Conservation (phyloP, 169 alveolate genomes). For the Plasmodium adleri region DNA sequence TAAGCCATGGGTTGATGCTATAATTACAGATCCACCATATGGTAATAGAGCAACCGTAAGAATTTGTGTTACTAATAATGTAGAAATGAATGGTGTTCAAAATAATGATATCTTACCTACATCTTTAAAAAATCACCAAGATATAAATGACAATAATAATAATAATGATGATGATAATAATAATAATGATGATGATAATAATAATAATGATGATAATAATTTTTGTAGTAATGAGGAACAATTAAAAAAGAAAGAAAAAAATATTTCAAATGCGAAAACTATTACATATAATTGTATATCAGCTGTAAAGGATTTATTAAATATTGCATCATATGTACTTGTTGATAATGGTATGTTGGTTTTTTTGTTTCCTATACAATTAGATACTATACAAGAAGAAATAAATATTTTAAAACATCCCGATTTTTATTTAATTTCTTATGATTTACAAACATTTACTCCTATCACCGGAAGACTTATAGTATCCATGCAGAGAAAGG, state of each 20-base stretch:
- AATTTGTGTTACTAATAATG: constrained; percentile 3
- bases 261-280: constrained; percentile 28
- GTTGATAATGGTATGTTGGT: constrained; percentile 88
- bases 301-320: constrained; percentile 76
- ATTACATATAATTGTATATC: constrained; percentile 35
- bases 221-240: neutral
- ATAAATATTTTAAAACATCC: constrained; percentile 54
- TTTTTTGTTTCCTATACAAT: constrained; percentile 85
- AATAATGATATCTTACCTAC: neutral
- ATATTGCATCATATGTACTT: constrained; percentile 79
- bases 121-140: neutral
- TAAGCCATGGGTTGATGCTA: constrained; percentile 95
- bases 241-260: constrained; percentile 10
- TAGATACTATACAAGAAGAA: constrained; percentile 69
- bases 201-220: neutral
- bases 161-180: neutral
- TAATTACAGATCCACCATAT: constrained; percentile 98
- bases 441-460: constrained; percentile 64
- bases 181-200: neutral
- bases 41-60: constrained; percentile 87
- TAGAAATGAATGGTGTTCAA: neutral
- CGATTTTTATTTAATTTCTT: constrained; percentile 68
- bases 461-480: constrained; percentile 51
- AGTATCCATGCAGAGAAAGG: constrained; percentile 74
- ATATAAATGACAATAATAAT: neutral